A percentile compares a stretch with the other conserved stretches of the same genome.
Conservation (phyloP, 2,329 filamentous ascomycete genomes). For the Botrytis tulipae region DNA sequence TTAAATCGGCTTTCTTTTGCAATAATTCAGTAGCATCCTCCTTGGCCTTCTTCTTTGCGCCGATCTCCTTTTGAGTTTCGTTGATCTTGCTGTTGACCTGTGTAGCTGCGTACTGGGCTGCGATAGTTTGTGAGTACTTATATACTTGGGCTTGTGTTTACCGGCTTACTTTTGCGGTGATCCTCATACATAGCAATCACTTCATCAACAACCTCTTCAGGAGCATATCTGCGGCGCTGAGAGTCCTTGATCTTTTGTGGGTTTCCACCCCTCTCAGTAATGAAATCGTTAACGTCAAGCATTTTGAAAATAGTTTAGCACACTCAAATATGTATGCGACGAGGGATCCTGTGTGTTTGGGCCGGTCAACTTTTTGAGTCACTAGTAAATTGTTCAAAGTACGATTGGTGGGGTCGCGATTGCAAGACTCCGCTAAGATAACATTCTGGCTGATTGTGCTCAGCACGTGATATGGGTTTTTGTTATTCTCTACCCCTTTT, state of each 20-base stretch:
- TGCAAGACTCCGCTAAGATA: constrained; percentile 20
- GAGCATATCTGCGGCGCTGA: constrained; percentile 77
- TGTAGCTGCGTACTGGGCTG: constrained; percentile 72
- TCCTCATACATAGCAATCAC: constrained; percentile 85
- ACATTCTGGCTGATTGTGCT: constrained; percentile 17
- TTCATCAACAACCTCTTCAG: constrained; percentile 84
- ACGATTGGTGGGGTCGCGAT: constrained; percentile 20
- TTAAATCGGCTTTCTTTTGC: constrained; percentile 71
- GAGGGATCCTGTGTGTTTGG: background rate
- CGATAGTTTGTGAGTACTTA: constrained; percentile 17
- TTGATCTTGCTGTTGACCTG: constrained; percentile 86
- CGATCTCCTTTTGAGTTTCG: constrained; percentile 84
- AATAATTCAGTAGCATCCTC: constrained; percentile 81
- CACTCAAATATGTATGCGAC: constrained; percentile 8
- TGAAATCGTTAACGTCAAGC: constrained; percentile 77
- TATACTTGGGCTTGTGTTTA: background rate
- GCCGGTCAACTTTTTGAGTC: constrained; percentile 19
- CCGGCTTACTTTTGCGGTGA: constrained; percentile 65
- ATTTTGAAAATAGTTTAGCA: constrained; percentile 45
- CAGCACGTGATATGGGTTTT: constrained; percentile 3
- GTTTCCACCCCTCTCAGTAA: constrained; percentile 84
- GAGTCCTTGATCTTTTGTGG: constrained; percentile 89
- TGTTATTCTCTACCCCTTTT: constrained; percentile 16
- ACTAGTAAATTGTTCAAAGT: constrained; percentile 21
- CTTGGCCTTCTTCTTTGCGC: constrained; percentile 89